Evolutionary conservation across 2,329 filamentous ascomycete genomes (phyloP).

Genomic region (Emergomyces africanus): DNA sequence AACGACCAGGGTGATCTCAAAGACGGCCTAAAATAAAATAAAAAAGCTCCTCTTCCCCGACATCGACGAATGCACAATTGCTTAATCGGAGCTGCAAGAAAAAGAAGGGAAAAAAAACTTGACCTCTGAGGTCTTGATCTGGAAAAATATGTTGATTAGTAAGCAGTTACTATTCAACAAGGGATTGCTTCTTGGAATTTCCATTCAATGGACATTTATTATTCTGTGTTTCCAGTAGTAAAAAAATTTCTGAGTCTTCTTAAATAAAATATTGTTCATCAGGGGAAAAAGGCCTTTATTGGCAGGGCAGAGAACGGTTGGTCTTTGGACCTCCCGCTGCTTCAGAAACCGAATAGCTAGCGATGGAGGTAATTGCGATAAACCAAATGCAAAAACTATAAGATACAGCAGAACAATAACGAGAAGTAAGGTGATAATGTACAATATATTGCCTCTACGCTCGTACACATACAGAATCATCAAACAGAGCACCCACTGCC

Average conservation of each 20-base stretch:
- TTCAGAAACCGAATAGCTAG: background rate
- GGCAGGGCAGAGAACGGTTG: background rate
- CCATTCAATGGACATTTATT: background rate
- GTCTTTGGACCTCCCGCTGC: no score
- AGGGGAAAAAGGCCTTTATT: background rate
- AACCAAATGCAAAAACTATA: background rate
- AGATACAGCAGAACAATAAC: background rate
- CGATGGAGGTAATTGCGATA: background rate
- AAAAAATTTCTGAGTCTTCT: background rate
- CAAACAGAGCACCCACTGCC: background rate
- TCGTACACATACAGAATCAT: background rate
- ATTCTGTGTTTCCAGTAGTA: background rate
- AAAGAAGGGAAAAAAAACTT: background rate
- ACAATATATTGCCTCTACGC: background rate
- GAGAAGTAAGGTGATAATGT: background rate
- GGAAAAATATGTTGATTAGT: background rate
- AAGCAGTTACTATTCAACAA: background rate
- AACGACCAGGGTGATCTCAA: background rate
- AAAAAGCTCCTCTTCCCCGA: background rate
- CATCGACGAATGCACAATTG: background rate
- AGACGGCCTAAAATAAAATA: background rate
- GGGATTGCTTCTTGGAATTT: background rate
- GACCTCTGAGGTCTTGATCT: background rate
- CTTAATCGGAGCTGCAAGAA: background rate
- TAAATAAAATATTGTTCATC: background rate